Evolutionary conservation across 148 eudicot genomes (phyloP), one percentile per base, ranked within the genome.

Genomic region (Cornus kousa): DNA sequence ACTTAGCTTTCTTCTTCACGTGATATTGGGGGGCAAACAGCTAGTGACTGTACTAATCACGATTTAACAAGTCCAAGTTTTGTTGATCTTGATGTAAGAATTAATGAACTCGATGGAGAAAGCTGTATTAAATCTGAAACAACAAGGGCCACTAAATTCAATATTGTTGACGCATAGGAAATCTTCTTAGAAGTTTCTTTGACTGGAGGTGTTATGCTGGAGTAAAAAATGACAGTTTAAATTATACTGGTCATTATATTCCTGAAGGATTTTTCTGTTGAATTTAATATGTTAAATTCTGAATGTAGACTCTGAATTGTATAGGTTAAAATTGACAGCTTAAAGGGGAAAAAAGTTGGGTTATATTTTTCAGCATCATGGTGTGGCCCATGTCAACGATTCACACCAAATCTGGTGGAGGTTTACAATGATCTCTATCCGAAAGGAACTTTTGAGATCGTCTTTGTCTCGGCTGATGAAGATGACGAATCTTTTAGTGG

Each of bases 341-440:
- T 88, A 72, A 71, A 71, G 69, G 88, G 87, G 68, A 88, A 86
- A 62, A 73, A 22, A 62, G 79, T 86, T 72, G 88, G 87, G 66
- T 50, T 88, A 69, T 86, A 88, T 78, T 88, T 88, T 82, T 86
- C 90, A 17, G 88, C 80, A 67, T 88, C 90, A 46, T 88, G 87
- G 88, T 88, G 90, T 39, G 84, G 87, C 17, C 87, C 88, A 23
- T 88, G 90, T 69, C 87, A 80, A 9, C 72, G 80, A 10, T 88
- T 88, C 77, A 88, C 90, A 50, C 90, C 90, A 46, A 31, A 68
- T 73, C 75, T 88, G 32, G 59, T 71, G 4, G 87, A 83, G 62
- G 80, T 84, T 7, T 83, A 88, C 80, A 74, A 83, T 23, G 83
- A 83, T 73, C 77, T 88, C 40, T 80, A 88, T 46, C 55, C 82